phyloP scores from a whole-genome alignment of 805 yeast species.

The Wickerhamomyces bovis region DNA sequence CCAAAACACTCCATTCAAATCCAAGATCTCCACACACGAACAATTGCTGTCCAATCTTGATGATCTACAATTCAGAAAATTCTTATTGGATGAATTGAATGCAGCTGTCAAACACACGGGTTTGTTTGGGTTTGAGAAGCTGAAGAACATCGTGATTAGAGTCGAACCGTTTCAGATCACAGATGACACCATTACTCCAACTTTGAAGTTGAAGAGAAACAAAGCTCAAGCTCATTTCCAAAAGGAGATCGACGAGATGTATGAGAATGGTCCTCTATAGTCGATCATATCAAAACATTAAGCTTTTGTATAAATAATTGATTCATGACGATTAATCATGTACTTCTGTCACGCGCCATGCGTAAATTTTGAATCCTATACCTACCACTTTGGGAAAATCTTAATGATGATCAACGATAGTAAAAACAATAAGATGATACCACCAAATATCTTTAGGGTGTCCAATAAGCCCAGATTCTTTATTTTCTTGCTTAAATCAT shows the following conservation, averaged over 20 bases:
- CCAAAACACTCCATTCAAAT: conserved; percentile 5
- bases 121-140: conserved; percentile 45
- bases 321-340: neutral
- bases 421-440: conserved; percentile 23
- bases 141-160: conserved; percentile 40
- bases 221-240: conserved; percentile 44
- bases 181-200: conserved; percentile 53
- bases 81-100: conserved; percentile 35
- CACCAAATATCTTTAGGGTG: conserved; percentile 24
- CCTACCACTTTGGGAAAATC: conserved; percentile 33
- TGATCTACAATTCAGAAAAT: conserved; percentile 30
- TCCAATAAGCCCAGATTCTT: conserved; percentile 25
- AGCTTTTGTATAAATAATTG: neutral
- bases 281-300: neutral
- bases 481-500: conserved; percentile 24
- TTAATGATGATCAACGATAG: conserved; percentile 30
- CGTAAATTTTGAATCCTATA: neutral
- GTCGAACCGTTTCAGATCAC: conserved; percentile 50
- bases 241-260: conserved; percentile 36
- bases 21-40: conserved; percentile 17
- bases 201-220: conserved; percentile 45
- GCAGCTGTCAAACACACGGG: conserved; percentile 27
- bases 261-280: conserved; percentile 33
- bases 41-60: conserved; percentile 16
- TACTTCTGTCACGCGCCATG: neutral